phyloP scores from a whole-genome alignment of 164 flowering plant species.

The Chimonanthus salicifolius region DNA sequence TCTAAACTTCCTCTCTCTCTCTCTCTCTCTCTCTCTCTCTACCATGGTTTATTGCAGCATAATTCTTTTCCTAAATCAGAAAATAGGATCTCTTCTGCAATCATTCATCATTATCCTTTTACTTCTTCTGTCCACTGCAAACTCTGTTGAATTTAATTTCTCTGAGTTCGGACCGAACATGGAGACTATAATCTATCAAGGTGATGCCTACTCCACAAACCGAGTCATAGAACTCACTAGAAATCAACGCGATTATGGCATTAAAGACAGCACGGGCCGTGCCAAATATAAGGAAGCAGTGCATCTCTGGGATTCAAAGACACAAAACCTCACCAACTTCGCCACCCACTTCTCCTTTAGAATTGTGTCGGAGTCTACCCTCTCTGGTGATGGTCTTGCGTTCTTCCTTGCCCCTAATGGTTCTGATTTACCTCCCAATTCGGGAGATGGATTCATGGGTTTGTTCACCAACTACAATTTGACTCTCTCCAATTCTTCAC shows the following conservation, averaged over 20 bases:
- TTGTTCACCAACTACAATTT: constrained; percentile 32
- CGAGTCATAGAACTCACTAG: constrained; percentile 6
- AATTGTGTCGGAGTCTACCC: constrained; percentile 3
- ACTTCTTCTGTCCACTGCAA: background rate
- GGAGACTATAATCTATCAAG: too few species aligned
- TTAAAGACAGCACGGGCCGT: constrained; percentile 7
- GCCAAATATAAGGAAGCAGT: constrained; percentile 2
- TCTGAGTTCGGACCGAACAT: background rate
- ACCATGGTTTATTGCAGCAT: background rate
- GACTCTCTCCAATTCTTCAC: constrained; percentile 18
- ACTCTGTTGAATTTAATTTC: background rate
- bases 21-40: background rate
- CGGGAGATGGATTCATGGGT: constrained; percentile 18
- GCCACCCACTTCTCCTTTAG: constrained; percentile 22
- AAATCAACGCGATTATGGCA: constrained; percentile 10
- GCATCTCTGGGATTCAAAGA: constrained; percentile 14
- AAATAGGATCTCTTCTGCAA: background rate
- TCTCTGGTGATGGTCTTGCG: constrained; percentile 36
- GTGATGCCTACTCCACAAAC: background rate
- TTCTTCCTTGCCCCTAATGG: constrained; percentile 43
- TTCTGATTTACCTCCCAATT: constrained; percentile 10
- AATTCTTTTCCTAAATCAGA: background rate
- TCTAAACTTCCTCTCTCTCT: background rate
- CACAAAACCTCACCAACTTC: constrained; percentile 9
- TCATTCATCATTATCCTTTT: background rate